Conservation (phyloP, 2,329 filamentous ascomycete genomes). For the Rhynchosporium secalis region DNA sequence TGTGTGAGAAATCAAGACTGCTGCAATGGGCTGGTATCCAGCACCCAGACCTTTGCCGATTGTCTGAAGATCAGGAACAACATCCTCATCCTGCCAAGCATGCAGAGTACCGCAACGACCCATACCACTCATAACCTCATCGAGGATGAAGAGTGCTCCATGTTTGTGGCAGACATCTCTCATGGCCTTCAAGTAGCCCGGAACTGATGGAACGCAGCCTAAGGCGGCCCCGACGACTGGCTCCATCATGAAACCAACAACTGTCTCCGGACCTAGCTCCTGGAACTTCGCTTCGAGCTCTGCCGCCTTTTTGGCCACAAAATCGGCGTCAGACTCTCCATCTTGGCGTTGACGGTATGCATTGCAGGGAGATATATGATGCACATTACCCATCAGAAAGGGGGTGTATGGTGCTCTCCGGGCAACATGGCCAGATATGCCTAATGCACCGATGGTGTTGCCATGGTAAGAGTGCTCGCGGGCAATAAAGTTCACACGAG, state of each 20-base stretch:
- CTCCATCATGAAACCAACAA: slow-evolving; percentile 67
- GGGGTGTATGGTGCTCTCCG: slow-evolving; percentile 59
- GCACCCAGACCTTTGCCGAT: slow-evolving; percentile 67
- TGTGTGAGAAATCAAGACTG: slow-evolving; percentile 54
- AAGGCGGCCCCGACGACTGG: slow-evolving; percentile 68
- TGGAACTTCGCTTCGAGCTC: slow-evolving; percentile 65
- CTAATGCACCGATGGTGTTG: slow-evolving; percentile 63
- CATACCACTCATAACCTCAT: slow-evolving; percentile 68
- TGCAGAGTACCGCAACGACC: slow-evolving; percentile 55
- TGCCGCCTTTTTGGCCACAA: slow-evolving; percentile 56
- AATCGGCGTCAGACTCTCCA: slow-evolving; percentile 53
- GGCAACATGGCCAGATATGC: slow-evolving; percentile 58
- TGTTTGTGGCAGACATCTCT: slow-evolving; percentile 67
- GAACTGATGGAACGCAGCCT: slow-evolving; percentile 65
- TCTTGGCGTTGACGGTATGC: slow-evolving; percentile 56
- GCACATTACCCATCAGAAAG: slow-evolving; percentile 54
- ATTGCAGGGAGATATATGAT: slow-evolving; percentile 63
- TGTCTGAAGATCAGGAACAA: slow-evolving; percentile 64
- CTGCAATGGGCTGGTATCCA: slow-evolving; percentile 63
- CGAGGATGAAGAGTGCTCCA: slow-evolving; percentile 73
- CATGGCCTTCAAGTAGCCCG: slow-evolving; percentile 70
- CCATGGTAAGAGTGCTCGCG: slow-evolving; percentile 70
- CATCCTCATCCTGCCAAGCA: slow-evolving; percentile 54
- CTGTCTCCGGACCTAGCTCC: slow-evolving; percentile 58
- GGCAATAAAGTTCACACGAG: slow-evolving; percentile 61